Base-by-base conservation (phyloP, 2,329 filamentous ascomycete genomes). In the Calonectria hongkongensis region DNA sequence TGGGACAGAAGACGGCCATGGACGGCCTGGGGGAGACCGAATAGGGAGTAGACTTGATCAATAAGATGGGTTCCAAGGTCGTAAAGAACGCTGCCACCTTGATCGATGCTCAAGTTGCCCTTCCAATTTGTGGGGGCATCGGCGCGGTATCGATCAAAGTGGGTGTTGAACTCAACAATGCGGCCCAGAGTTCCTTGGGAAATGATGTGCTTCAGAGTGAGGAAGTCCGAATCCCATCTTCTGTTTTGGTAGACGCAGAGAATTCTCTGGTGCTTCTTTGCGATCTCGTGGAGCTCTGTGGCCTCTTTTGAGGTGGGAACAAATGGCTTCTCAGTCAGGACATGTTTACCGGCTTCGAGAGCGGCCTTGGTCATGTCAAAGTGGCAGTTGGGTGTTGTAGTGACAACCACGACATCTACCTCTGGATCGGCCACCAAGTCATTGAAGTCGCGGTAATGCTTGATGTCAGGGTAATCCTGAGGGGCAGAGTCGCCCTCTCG, bases 231-330 rank as follows among this genome's bases (percentile, higher is more conserved):
- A 81, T 96, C 94, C 89, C 90, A 96, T 65, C 94, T 88, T 25
- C 94, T 89, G 85, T 95, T 94, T 85, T 94, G 92, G 83, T 92
- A 94, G n/a, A 93, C 91, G 75, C 91, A 91, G 72, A 94, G 83
- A 60, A 91, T 79, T 66, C 86, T 86, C 39, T 85, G 83, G 62
- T 87, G 81, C 69, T 87, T 82, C 73, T 86, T 82, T 4, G 92
- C 89, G 50, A 92, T 83, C 13, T 82, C 81, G 47, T 89, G 87
- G 5, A 96, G 89, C 75, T 89, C 84, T 33, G 89, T 87, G 27
- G 93, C 94, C 83, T 95, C 92, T 18, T 48, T 39, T 10, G 63
- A 66, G 8, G 81, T 92, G 88, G 70, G 54, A n/a, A 60, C 54
- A 60, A 60, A 60, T 12, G 54, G 54, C 36, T 60, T 60, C 33